Percentiles rank a stretch among this genome's conserved stretches.
phyloP scores from a whole-genome alignment of 2,329 filamentous ascomycete genomes.

The Fusarium tjaetaba region DNA sequence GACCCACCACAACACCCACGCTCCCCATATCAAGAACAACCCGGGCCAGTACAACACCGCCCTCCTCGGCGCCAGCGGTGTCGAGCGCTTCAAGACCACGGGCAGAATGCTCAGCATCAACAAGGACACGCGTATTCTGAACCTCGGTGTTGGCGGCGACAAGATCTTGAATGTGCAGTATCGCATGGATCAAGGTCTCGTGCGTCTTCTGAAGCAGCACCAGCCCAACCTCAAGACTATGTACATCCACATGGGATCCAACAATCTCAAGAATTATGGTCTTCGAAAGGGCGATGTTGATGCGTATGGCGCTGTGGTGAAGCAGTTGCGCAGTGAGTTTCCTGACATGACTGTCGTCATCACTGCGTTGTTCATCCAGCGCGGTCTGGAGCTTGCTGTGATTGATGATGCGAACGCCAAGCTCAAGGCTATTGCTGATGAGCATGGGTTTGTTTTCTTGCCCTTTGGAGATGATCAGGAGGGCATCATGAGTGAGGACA shows the following conservation, averaged over 20 bases:
- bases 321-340: not conserved
- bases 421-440: not conserved
- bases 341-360: not conserved
- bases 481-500: not conserved
- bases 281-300: not conserved
- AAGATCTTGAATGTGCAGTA: conserved; percentile 17
- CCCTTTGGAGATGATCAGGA: not conserved
- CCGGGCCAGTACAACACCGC: not conserved
- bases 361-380: conserved; percentile 1
- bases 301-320: not conserved
- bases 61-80: not conserved
- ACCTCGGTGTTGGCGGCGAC: conserved; percentile 9
- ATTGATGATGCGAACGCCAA: not conserved
- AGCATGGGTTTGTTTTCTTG: not conserved
- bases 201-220: not conserved
- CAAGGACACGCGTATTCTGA: not conserved
- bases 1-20: not conserved
- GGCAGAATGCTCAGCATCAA: not conserved
- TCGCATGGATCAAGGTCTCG: not conserved
- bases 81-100: conserved; percentile 4
- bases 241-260: conserved; percentile 16
- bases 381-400: not conserved
- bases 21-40: not conserved
- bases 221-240: not conserved
- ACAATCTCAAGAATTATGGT: not conserved